phyloP scores from a whole-genome alignment of 2,329 filamentous ascomycete species.

The Pseudopithomyces chartarum region DNA sequence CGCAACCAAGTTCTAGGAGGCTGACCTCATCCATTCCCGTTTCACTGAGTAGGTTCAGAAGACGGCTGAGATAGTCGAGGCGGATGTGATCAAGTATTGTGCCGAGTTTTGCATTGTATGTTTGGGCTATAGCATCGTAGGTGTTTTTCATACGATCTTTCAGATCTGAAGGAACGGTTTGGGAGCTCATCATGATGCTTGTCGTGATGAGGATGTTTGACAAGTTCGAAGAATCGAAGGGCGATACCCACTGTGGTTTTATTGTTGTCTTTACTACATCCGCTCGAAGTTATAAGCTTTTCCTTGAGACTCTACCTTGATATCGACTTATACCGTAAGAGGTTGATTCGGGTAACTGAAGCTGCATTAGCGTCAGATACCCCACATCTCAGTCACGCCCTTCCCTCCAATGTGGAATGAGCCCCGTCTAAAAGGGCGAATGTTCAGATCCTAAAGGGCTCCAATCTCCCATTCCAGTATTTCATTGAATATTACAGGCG shows the following conservation, averaged over 20 bases:
- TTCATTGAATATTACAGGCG: too few relatives aligned
- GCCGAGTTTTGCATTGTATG: conserved; percentile 27
- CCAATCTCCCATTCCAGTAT: not conserved
- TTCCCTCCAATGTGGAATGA: not conserved
- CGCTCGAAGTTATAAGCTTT: too few relatives aligned
- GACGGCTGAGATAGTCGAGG: conserved; percentile 24
- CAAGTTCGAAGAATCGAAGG: not conserved
- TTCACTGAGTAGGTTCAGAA: conserved; percentile 18
- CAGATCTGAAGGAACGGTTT: conserved; percentile 19
- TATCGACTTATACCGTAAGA: not conserved
- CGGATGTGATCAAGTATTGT: conserved; percentile 25
- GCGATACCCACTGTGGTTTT: not conserved
- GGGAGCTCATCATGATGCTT: not conserved
- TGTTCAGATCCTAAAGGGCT: not conserved
- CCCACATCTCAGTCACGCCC: not conserved
- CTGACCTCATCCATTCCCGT: not conserved
- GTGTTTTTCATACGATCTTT: conserved; percentile 33
- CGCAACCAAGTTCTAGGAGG: conserved; percentile 37
- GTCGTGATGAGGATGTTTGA: not conserved
- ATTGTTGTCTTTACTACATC: not conserved
- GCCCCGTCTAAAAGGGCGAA: not conserved
- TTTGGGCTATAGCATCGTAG: conserved; percentile 37
- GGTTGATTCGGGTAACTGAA: not conserved
- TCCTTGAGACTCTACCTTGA: too few relatives aligned
- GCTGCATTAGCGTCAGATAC: conserved; percentile 1